Evolutionary conservation across 202 grass and related monocot species (phyloP).

Genomic region (Digitaria exilis): DNA sequence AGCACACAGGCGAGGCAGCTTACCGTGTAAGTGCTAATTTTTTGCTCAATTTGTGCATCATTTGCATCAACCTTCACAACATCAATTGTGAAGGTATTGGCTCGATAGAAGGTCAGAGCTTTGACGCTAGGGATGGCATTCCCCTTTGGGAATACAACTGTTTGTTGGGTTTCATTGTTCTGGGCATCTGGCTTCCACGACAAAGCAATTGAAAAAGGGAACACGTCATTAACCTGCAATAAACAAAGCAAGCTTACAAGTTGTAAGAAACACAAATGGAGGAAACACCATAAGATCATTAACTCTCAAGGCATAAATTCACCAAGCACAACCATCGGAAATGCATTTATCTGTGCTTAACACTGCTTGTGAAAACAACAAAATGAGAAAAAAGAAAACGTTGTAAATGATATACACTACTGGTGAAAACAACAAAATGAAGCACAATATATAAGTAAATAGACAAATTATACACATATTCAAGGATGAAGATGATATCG

Average conservation of each 20-base stretch:
- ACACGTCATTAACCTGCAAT: conserved; percentile 76
- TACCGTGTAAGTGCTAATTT: conserved; percentile 83
- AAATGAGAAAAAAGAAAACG: too few species aligned
- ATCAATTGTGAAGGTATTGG: conserved; percentile 69
- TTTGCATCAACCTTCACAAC: conserved; percentile 44
- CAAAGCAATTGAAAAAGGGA: conserved; percentile 74
- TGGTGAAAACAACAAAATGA: too few species aligned
- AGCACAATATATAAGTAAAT: neutral
- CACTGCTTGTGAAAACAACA: neutral
- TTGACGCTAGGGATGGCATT: conserved; percentile 65
- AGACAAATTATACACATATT: too few species aligned
- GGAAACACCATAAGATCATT: neutral
- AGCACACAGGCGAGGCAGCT: neutral
- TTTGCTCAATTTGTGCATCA: conserved; percentile 40
- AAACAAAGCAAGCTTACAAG: neutral
- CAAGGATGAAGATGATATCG: neutral
- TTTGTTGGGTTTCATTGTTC: conserved; percentile 49
- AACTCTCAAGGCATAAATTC: neutral
- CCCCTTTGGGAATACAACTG: conserved; percentile 73
- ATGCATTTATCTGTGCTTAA: neutral
- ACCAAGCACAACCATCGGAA: neutral
- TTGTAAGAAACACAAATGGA: neutral
- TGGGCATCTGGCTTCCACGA: conserved; percentile 73
- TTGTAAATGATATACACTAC: too few species aligned
- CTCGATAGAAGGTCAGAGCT: conserved; percentile 62